Percentiles rank a stretch among this genome's conserved stretches.
These are phyloP conservation scores for Penicillium taxi DNA, from an alignment of 495 filamentous ascomycete species.

Conservation along the genomic window DNA sequence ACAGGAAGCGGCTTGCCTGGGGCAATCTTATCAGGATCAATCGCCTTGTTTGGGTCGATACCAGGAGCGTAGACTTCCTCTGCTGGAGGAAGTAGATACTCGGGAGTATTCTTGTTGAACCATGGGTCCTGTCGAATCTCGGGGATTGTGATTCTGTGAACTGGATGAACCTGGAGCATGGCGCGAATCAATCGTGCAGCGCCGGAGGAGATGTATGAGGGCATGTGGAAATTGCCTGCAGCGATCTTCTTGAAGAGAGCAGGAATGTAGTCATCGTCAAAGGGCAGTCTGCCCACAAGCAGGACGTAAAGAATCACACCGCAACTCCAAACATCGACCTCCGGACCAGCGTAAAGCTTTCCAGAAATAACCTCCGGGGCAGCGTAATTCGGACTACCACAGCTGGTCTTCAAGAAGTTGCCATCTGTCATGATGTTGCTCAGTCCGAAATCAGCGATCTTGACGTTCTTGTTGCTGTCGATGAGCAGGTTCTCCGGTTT, in stretches of 20 bases:
- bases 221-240: slow-evolving; percentile 83
- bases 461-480: slow-evolving; percentile 90
- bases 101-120: slow-evolving; percentile 79
- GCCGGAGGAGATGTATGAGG: slow-evolving; percentile 76
- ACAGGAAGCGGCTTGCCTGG: slow-evolving; percentile 67
- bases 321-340: slow-evolving; percentile 99
- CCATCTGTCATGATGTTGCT: slow-evolving; percentile 99
- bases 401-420: slow-evolving; percentile 97
- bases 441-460: slow-evolving; percentile 96
- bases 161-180: slow-evolving; percentile 92
- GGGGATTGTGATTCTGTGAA: slow-evolving; percentile 84
- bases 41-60: slow-evolving; percentile 83
- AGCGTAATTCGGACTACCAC: slow-evolving; percentile 95
- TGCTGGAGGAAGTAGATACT: slow-evolving; percentile 79
- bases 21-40: slow-evolving; percentile 69
- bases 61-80: slow-evolving; percentile 91
- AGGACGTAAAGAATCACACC: slow-evolving; percentile 97
- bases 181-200: slow-evolving; percentile 78
- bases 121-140: slow-evolving; percentile 93
- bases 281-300: slow-evolving; percentile 82
- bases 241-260: slow-evolving; percentile 81
- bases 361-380: slow-evolving; percentile 96
- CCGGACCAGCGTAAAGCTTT: slow-evolving; percentile 93
- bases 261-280: slow-evolving; percentile 95
- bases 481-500: slow-evolving; percentile 96